Percentiles rank a stretch among this genome's conserved stretches.
Evolutionary conservation across 108 stramenopile genomes (phyloP).

Genomic region (Skeletonema costatum): DNA sequence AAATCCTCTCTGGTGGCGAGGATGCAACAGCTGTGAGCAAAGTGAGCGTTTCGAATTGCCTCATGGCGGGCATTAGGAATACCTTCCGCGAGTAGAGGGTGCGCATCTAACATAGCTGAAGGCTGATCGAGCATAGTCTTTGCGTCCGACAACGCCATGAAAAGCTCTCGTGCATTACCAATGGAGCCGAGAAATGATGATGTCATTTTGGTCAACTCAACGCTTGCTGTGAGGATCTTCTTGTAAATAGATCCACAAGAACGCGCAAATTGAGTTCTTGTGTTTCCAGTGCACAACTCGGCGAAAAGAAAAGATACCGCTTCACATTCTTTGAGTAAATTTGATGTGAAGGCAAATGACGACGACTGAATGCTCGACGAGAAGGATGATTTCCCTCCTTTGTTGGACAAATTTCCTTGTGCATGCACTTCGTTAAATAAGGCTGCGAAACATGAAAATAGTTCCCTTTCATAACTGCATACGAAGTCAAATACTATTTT

Average conservation of each 20-base stretch:
- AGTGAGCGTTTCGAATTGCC: constrained; percentile 64
- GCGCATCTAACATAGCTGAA: constrained; percentile 27
- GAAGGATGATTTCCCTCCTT: constrained; percentile 12
- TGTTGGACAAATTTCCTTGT: neutral
- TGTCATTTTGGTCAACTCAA: constrained; percentile 27
- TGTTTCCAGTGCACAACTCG: constrained; percentile 37
- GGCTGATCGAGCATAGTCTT: constrained; percentile 22
- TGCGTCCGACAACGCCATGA: constrained; percentile 49
- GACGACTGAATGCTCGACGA: constrained; percentile 35
- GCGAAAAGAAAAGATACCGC: constrained; percentile 24
- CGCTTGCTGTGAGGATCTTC: constrained; percentile 18
- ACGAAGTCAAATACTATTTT: constrained; percentile 39
- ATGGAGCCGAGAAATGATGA: constrained; percentile 60
- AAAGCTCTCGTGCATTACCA: constrained; percentile 72
- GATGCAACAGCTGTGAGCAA: constrained; percentile 54
- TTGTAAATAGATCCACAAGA: constrained; percentile 21
- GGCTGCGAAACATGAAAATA: constrained; percentile 40
- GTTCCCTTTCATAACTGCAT: constrained; percentile 28
- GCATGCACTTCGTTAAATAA: constrained; percentile 18
- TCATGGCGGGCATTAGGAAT: constrained; percentile 72
- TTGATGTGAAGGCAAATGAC: constrained; percentile 41
- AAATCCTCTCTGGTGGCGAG: constrained; percentile 59
- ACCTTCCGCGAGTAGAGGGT: constrained; percentile 55
- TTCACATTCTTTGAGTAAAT: constrained; percentile 27
- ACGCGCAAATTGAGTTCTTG: constrained; percentile 13